phyloP scores from a whole-genome alignment of 176 grass and related monocot genomes.

The Luzula sylvatica region DNA sequence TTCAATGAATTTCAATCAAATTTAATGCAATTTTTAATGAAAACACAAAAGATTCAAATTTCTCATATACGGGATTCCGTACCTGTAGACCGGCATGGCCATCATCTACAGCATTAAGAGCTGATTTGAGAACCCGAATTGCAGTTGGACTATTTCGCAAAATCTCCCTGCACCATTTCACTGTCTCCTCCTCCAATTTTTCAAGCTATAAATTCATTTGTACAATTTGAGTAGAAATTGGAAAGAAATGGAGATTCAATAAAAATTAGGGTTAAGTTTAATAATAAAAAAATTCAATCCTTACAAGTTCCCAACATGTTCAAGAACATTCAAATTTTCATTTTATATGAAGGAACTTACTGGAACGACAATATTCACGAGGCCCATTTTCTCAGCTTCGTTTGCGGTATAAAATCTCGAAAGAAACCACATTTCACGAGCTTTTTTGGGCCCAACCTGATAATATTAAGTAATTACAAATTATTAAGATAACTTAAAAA shows the following conservation, averaged over 20 bases:
- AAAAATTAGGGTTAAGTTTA: too few species aligned
- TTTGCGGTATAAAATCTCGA: conserved; percentile 65
- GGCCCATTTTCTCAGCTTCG: conserved; percentile 90
- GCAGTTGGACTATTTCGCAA: conserved; percentile 75
- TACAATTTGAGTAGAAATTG: too few species aligned
- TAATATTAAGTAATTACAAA: background rate
- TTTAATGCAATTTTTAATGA: background rate
- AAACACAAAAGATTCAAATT: background rate
- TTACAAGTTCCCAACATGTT: too few species aligned
- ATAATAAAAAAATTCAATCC: too few species aligned
- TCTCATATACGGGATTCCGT: too few species aligned
- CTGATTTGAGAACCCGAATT: conserved; percentile 74
- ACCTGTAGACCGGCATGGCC: conserved; percentile 70
- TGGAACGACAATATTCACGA: conserved; percentile 75
- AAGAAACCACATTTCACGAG: conserved; percentile 84
- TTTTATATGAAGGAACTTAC: conserved; percentile 30
- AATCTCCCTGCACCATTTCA: conserved; percentile 81
- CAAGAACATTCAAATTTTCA: too few species aligned
- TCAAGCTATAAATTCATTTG: conserved; percentile 38
- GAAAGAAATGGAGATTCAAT: too few species aligned
- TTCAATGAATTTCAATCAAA: background rate
- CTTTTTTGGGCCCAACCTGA: conserved; percentile 82
- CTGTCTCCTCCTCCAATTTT: conserved; percentile 64
- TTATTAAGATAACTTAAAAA: background rate
- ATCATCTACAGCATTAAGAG: conserved; percentile 80